Base-by-base conservation (phyloP, 2,329 filamentous ascomycete species). In the Hirsutella thompsonii region DNA sequence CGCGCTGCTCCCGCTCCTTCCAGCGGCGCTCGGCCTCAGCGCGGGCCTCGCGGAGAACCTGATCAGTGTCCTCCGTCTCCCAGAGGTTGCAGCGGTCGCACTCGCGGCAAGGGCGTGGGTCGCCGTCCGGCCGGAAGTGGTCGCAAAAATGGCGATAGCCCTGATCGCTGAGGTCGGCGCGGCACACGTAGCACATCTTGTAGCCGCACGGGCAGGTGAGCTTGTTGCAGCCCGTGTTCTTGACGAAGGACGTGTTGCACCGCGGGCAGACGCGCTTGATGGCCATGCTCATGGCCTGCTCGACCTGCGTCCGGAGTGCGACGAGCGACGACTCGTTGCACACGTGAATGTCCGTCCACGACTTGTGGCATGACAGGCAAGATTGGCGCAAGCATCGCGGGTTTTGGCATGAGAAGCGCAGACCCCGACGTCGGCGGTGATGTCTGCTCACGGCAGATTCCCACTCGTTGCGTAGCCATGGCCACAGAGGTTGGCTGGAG, bases 111-210 rank as follows among this genome's bases (percentile, higher is more conserved):
- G 70, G 68, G 13, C 75, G 73, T 18, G 70, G 67, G 38, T 89
- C 87, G 0, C 83, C 85, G 46, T 83, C 74, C 9, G 85, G 81
- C 8, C 92, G 75, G 59, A 96, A 96, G 62, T 96, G 92, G 57
- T 94, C 84, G 58, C 92, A 98, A 55, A 95, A 98, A 61, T 98
- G 92, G 32, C 79, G 72, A 60, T 98, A 96, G 1, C 90, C 89
- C 57, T 89, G 81, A 38, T 74, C 67, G 42, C 69, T 66, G 37
- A 82, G 76, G 52, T 86, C 80, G 50, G 81, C 81, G 33, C 92
- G 84, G 60, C 92, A 98, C 37, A 96, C 78, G 55, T 98, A 98
- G 60, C 92, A 98, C 90, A 96, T 96, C 51, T 84, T 83, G 63
- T 96, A 96, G 8, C 92, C 92, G 61, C 92, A 98, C 14, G 88